Percentiles rank a stretch among this genome's conserved stretches.
phyloP scores from a whole-genome alignment of 1,284 basidiomycete species.

The Peniophora sp. region DNA sequence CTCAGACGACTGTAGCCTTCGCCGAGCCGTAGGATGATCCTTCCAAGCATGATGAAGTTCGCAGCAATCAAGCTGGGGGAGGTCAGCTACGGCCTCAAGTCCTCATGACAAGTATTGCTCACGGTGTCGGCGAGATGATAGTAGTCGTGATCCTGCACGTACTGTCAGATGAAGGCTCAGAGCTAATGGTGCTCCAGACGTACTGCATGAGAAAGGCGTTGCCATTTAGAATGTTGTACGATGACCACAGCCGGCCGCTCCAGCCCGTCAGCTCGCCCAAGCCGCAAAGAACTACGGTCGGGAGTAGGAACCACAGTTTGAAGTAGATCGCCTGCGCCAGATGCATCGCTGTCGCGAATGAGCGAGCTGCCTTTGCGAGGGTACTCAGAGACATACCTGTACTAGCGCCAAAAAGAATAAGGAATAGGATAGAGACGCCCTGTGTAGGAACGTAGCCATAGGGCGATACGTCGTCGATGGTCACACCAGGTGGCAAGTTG shows the following conservation, averaged over 20 bases:
- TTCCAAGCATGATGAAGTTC: conserved; percentile 31
- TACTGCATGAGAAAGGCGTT: conserved; percentile 1
- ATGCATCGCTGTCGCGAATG: conserved; percentile 36
- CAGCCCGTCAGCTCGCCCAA: conserved; percentile 43
- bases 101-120: too few relatives aligned
- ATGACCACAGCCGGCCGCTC: conserved; percentile 26
- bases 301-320: conserved; percentile 43
- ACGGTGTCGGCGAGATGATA: conserved; percentile 30
- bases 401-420: not conserved
- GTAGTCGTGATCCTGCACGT: conserved; percentile 22
- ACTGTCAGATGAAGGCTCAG: not conserved
- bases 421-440: not conserved
- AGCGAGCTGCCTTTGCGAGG: too few relatives aligned
- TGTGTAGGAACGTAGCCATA: not conserved
- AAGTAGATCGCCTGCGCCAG: conserved; percentile 31
- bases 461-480: not conserved
- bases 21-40: conserved; percentile 25
- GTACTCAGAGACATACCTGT: not conserved
- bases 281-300: conserved; percentile 41
- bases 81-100: too few relatives aligned
- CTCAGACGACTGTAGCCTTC: conserved; percentile 28
- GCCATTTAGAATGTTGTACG: conserved; percentile 7
- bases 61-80: conserved; percentile 22
- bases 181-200: conserved; percentile 9
- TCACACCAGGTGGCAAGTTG: too few relatives aligned